Evolutionary conservation across 768 basidiomycete genomes (phyloP).

Genomic region (Tremella fuciformis): DNA sequence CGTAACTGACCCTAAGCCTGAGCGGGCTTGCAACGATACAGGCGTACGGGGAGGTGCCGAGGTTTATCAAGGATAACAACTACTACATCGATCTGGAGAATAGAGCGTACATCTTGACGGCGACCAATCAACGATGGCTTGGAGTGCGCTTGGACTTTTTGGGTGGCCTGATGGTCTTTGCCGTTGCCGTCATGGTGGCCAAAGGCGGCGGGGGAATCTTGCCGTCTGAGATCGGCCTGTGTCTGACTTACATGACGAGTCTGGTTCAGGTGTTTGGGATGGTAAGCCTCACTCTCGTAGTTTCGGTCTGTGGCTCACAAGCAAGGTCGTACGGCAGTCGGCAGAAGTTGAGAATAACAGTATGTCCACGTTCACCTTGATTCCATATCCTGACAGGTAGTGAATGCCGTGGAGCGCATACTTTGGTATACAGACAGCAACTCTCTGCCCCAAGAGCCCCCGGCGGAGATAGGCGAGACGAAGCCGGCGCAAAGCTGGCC

Average conservation of each 20-base stretch:
- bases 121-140: conserved; percentile 73
- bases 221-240: conserved; percentile 73
- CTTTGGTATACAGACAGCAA: conserved; percentile 74
- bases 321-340: conserved; percentile 35
- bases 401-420: conserved; percentile 57
- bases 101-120: conserved; percentile 73
- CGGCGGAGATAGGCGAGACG: conserved; percentile 60
- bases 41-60: conserved; percentile 72
- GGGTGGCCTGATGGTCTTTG: conserved; percentile 58
- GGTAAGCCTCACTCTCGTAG: conserved; percentile 19
- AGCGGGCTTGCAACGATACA: conserved; percentile 63
- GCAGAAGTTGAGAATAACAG: conserved; percentile 82
- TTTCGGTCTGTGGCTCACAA: neutral
- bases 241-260: conserved; percentile 58
- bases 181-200: conserved; percentile 69
- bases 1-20: conserved; percentile 19
- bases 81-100: conserved; percentile 84
- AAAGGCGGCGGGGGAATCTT: conserved; percentile 69
- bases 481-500: conserved; percentile 71
- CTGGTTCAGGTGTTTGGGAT: conserved; percentile 45
- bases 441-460: conserved; percentile 62
- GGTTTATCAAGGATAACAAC: conserved; percentile 73
- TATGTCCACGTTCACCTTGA: conserved; percentile 15
- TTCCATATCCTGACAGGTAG: conserved; percentile 21
- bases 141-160: conserved; percentile 85